phyloP scores from a whole-genome alignment of 768 basidiomycete genomes.

The Sutorius australiensis region DNA sequence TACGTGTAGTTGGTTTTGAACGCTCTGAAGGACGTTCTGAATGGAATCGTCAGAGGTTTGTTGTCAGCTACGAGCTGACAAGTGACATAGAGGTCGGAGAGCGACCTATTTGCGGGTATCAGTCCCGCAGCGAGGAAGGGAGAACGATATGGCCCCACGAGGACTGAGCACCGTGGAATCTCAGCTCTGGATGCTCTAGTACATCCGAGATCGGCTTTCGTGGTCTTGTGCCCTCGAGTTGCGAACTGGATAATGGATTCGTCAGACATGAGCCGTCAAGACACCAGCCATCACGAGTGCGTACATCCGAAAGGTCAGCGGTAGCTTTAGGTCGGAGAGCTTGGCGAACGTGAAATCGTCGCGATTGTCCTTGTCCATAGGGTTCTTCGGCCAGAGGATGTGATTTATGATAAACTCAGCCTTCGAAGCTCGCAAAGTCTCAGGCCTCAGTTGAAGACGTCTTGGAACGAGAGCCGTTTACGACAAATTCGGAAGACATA shows the following conservation, averaged over 20 bases:
- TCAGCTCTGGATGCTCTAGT: slow-evolving; percentile 75
- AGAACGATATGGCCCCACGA: slow-evolving; percentile 40
- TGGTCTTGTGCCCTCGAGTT: slow-evolving; percentile 79
- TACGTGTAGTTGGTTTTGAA: slow-evolving; percentile 83
- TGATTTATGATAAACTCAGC: neutral
- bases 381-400: neutral
- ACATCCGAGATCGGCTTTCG: slow-evolving; percentile 73
- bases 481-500: slow-evolving; percentile 5
- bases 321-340: slow-evolving; percentile 82
- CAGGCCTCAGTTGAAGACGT: neutral
- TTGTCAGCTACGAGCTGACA: slow-evolving; percentile 92
- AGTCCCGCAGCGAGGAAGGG: slow-evolving; percentile 13
- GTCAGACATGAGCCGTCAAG: neutral
- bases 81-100: slow-evolving; percentile 91
- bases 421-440: too few species aligned
- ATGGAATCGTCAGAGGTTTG: slow-evolving; percentile 87
- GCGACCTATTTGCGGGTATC: slow-evolving; percentile 49
- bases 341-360: slow-evolving; percentile 94
- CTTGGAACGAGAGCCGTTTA: neutral
- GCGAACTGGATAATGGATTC: slow-evolving; percentile 50
- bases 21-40: slow-evolving; percentile 87
- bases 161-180: slow-evolving; percentile 80
- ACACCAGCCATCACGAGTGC: slow-evolving; percentile 11
- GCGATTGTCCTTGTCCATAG: slow-evolving; percentile 60
- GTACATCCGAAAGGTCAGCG: slow-evolving; percentile 84